Percentiles rank a stretch among this genome's conserved stretches.
Evolutionary conservation across 768 basidiomycete genomes (phyloP).

Genomic region (Tylopilus sp.): DNA sequence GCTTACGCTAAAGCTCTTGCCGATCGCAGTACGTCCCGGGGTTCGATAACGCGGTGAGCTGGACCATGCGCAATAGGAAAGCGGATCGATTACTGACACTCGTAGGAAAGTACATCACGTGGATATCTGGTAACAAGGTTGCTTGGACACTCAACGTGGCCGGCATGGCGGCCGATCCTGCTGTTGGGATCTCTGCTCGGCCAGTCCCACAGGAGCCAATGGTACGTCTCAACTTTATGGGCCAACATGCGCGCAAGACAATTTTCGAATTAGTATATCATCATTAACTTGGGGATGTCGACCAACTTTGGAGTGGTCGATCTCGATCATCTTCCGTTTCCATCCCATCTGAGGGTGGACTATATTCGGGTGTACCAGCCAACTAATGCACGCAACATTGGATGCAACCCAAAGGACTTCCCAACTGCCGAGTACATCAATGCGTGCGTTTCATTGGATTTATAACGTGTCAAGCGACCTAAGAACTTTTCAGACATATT

Average conservation of each 20-base stretch:
- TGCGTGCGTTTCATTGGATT: constrained; percentile 34
- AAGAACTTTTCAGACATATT: constrained; percentile 41
- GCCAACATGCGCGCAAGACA: neutral
- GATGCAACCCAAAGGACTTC: constrained; percentile 63
- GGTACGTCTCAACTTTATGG: constrained; percentile 41
- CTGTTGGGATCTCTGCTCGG: constrained; percentile 58
- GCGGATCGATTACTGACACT: neutral
- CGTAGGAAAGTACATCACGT: constrained; percentile 68
- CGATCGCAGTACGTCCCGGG: constrained; percentile 41
- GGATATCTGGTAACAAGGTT: constrained; percentile 65
- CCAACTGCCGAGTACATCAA: constrained; percentile 76
- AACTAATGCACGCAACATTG: constrained; percentile 56
- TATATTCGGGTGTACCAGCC: constrained; percentile 75
- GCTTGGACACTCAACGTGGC: constrained; percentile 74
- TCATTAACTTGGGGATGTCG: constrained; percentile 59
- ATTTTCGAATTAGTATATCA: constrained; percentile 40
- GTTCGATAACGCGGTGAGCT: constrained; percentile 59
- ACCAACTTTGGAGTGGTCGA: constrained; percentile 58
- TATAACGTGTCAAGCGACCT: neutral
- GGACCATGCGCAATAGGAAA: neutral
- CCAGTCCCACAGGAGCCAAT: constrained; percentile 83
- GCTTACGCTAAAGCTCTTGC: neutral
- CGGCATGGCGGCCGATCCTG: constrained; percentile 61
- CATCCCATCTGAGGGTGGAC: constrained; percentile 47
- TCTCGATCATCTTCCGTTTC: constrained; percentile 48